phyloP scores from a whole-genome alignment of 257 asterid genomes.

The Solanum virginianum region DNA sequence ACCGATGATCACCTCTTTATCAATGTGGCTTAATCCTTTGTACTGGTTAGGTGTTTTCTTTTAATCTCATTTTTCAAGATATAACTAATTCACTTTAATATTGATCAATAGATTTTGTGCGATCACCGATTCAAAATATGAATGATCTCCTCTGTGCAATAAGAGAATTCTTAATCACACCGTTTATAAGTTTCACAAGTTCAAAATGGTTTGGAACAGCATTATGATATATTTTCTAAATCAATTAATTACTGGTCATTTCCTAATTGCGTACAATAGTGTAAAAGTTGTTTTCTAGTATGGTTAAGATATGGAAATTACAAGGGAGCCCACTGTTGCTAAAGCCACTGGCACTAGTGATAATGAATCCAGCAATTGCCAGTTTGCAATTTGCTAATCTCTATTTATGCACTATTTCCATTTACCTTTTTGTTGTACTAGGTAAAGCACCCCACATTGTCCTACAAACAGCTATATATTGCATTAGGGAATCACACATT shows the following conservation, averaged over 20 bases:
- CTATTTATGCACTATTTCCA: conserved; percentile 4
- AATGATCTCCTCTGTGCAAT: background rate
- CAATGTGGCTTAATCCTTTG: background rate
- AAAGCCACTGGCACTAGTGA: conserved; percentile 20
- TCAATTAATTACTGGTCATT: background rate
- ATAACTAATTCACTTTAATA: background rate
- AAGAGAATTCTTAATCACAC: background rate
- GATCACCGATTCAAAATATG: background rate
- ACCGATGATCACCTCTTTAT: background rate
- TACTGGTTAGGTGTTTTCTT: no score
- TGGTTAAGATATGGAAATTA: background rate
- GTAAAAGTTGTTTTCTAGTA: background rate
- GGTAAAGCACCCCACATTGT: conserved; percentile 20
- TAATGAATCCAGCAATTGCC: conserved; percentile 85
- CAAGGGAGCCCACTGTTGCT: conserved; percentile 50
- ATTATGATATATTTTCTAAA: background rate
- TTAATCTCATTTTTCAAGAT: background rate
- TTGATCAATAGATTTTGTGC: background rate
- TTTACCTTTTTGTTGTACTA: conserved; percentile 22
- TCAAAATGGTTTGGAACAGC: background rate
- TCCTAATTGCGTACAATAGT: background rate
- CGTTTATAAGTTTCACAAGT: background rate
- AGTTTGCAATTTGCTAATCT: conserved; percentile 24
- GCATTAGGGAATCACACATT: background rate
- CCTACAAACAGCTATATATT: conserved; percentile 15